Evolutionary conservation across 2,329 filamentous ascomycete species (phyloP).

Genomic region (Chaetomium sp.): DNA sequence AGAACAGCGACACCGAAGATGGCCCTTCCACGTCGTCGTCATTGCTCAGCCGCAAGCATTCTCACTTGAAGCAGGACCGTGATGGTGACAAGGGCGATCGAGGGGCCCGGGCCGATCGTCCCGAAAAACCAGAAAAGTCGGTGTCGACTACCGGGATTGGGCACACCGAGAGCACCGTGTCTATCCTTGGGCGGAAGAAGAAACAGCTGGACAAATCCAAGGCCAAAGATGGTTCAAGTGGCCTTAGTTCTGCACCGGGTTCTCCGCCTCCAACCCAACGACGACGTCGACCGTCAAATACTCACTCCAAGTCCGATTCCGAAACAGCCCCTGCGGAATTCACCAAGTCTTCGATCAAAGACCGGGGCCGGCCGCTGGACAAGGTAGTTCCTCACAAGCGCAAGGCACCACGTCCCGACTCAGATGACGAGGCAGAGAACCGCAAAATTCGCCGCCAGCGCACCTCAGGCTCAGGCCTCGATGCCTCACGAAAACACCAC

Average conservation of each 20-base stretch:
- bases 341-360: constrained; percentile 40
- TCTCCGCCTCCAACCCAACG: constrained; percentile 41
- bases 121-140: constrained; percentile 28
- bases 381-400: constrained; percentile 45
- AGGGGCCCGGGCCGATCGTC: constrained; percentile 19
- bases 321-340: constrained; percentile 42
- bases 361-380: constrained; percentile 43
- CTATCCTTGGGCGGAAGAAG: constrained; percentile 44
- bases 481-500: constrained; percentile 23
- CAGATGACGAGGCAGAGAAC: constrained; percentile 50
- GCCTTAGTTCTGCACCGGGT: constrained; percentile 52
- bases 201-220: constrained; percentile 40
- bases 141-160: constrained; percentile 23
- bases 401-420: constrained; percentile 48
- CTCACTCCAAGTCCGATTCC: constrained; percentile 45
- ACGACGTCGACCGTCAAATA: constrained; percentile 35
- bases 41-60: constrained; percentile 30
- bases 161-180: constrained; percentile 30
- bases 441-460: constrained; percentile 51
- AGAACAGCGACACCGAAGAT: constrained; percentile 52
- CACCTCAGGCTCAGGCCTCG: constrained; percentile 37
- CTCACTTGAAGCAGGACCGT: constrained; percentile 31
- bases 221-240: constrained; percentile 48
- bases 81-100: constrained; percentile 23
- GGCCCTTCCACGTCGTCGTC: constrained; percentile 27